Base-by-base conservation (phyloP, 345 rosid species). In the Cardamine occulta region DNA sequence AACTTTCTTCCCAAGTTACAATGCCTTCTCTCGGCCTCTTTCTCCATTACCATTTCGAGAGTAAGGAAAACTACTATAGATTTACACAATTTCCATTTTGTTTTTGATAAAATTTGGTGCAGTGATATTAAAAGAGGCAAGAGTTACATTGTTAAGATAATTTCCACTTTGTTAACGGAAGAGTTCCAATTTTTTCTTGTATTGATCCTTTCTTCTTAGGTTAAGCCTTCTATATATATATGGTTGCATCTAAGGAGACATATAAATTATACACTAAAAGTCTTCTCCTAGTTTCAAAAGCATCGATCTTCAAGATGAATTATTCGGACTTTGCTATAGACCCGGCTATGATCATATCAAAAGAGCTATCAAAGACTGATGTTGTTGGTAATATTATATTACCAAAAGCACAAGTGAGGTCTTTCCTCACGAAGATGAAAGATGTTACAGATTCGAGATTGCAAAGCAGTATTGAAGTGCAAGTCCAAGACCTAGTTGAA, bases 261-360 rank as follows among this genome's bases (percentile, higher is more conserved):
- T 0, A 28, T 5, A 28, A 28, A 28, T 28, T 19, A 19, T 12
- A 61, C 1, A 21, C 3, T 11, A 34, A 1, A 58, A 58, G 3
- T 32, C 9, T 34, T 17, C 26, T 58, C 37, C 37, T 58, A 1
- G 3, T 19, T 19, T 37, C 13, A 56, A 19, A 60, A 60, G 2
- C n/a, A 13, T 56, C 11, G 15, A 0, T 24, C 14, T 28, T 3
- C 7, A 31, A n/a, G 37, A 29, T 31, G 40, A 31, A 8, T 31
- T 57, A 29, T 4, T 3, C 5, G 6, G 40, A 15, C 3, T 49
- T 49, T 49, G 54, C 49, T 32, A 1, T 55, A 13, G n/a, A 60
- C n/a, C 18, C 39, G 8, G n/a, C 23, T 32, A 10, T 47, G 58
- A 47, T 71, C 13, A 71, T 71, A 59, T 3, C 37, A 23, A 71